Percentiles rank a stretch among this genome's conserved stretches.
These are phyloP conservation scores for Arachis stenosperma DNA, from an alignment of 306 rosid genomes.

Conservation along the genomic window DNA sequence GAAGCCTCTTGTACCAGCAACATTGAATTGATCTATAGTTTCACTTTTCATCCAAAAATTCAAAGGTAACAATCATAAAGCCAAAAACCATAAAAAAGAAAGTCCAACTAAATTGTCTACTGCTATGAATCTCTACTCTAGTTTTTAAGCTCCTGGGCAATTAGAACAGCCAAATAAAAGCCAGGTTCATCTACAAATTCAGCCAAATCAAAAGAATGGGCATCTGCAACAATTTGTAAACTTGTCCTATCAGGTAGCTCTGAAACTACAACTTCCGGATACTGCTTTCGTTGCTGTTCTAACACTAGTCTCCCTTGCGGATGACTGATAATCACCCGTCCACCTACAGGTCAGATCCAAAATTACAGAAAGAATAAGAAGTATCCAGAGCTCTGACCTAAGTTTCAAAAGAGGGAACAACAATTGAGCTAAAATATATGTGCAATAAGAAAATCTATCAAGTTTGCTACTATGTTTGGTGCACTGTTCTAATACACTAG, in stretches of 20 bases:
- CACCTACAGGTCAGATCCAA: constrained; percentile 55
- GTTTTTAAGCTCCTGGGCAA: constrained; percentile 42
- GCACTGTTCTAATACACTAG: not conserved
- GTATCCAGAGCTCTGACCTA: not conserved
- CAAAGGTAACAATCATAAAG: constrained; percentile 9
- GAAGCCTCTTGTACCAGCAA: constrained; percentile 1
- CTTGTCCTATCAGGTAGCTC: constrained; percentile 67
- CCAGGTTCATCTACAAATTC: constrained; percentile 71
- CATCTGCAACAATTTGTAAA: constrained; percentile 63
- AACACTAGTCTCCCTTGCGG: constrained; percentile 75
- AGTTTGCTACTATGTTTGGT: not conserved
- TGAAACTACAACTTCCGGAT: constrained; percentile 65
- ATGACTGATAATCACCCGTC: constrained; percentile 83
- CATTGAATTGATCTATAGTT: constrained; percentile 9
- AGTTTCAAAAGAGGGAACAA: constrained; percentile 22
- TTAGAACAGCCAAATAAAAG: constrained; percentile 76
- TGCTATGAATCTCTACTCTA: constrained; percentile 15
- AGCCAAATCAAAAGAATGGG: constrained; percentile 59
- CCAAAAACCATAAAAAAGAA: constrained; percentile 24
- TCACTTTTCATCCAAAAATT: constrained; percentile 19
- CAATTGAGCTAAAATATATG: constrained; percentile 9
- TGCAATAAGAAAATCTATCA: constrained; percentile 10
- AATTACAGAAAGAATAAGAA: constrained; percentile 18
- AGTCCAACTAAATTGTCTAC: constrained; percentile 3
- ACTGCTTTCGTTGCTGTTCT: constrained; percentile 59